Conservation (phyloP, 352 stramenopile species). For the Phytophthora agathidicida region DNA sequence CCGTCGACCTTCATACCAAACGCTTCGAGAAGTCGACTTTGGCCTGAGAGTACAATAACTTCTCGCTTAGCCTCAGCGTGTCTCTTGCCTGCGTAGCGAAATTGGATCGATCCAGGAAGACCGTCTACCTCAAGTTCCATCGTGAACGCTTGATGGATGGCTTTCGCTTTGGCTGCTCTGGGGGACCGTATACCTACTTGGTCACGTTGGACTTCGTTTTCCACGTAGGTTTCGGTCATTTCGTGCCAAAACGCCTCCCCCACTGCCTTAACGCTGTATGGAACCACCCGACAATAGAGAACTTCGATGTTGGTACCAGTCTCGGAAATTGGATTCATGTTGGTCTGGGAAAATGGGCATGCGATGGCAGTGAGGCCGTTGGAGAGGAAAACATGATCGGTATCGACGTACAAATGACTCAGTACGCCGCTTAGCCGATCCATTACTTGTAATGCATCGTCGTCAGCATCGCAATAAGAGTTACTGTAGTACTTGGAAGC, state of each 20-base stretch:
- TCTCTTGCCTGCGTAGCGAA: constrained; percentile 5
- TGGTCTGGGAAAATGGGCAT: not conserved
- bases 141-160: not conserved
- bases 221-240: constrained; percentile 1
- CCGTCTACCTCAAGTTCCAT: not conserved
- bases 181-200: not conserved
- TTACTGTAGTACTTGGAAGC: not conserved
- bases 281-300: not conserved
- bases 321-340: not conserved
- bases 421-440: not conserved
- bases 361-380: not conserved
- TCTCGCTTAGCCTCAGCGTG: not conserved
- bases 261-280: constrained; percentile 1
- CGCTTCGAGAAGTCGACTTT: constrained; percentile 2
- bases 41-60: constrained; percentile 2
- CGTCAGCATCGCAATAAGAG: constrained; percentile 1
- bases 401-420: not conserved
- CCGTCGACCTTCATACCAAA: not conserved
- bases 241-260: constrained; percentile 4
- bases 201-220: not conserved
- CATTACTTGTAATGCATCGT: not conserved
- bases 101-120: not conserved
- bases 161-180: not conserved
- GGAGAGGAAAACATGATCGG: not conserved
- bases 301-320: not conserved